Conservation (phyloP, 352 stramenopile species). For the Globisporangium parvum region DNA sequence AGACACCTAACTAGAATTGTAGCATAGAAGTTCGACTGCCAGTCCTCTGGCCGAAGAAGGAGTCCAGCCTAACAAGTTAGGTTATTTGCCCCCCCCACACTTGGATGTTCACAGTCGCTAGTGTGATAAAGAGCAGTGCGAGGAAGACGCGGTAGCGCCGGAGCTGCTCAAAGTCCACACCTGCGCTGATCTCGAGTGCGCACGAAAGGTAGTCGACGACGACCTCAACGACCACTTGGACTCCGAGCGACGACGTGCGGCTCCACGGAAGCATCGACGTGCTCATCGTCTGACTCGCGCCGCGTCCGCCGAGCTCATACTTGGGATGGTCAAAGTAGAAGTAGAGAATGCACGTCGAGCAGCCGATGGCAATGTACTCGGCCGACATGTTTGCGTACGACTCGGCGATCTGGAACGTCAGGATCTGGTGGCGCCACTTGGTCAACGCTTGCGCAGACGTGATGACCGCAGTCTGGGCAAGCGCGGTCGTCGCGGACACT, state of each 20-base stretch:
- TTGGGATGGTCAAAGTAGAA: constrained; percentile 33
- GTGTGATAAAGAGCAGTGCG: constrained; percentile 3
- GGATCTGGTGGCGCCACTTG: constrained; percentile 17
- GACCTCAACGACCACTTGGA: constrained; percentile 10
- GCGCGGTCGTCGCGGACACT: not conserved
- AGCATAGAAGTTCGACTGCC: no score
- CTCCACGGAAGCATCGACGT: not conserved
- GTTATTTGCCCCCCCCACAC: no score
- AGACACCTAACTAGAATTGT: no score
- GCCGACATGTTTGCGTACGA: constrained; percentile 40
- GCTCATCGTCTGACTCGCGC: not conserved
- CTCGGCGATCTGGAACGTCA: constrained; percentile 31
- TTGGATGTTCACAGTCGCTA: constrained; percentile 8
- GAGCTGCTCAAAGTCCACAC: constrained; percentile 7
- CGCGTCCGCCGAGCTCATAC: constrained; percentile 9
- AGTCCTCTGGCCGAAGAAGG: no score
- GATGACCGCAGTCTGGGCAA: not conserved
- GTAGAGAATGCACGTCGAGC: constrained; percentile 34
- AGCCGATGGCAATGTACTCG: constrained; percentile 42
- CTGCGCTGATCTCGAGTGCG: constrained; percentile 8
- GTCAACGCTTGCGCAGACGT: not conserved
- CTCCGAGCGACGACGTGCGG: not conserved
- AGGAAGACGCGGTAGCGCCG: constrained; percentile 5
- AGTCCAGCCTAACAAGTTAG: no score
- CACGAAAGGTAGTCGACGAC: constrained; percentile 14